Evolutionary conservation across 176 grass and related monocot species (phyloP).

Genomic region (Miscanthus lutarioriparius): DNA sequence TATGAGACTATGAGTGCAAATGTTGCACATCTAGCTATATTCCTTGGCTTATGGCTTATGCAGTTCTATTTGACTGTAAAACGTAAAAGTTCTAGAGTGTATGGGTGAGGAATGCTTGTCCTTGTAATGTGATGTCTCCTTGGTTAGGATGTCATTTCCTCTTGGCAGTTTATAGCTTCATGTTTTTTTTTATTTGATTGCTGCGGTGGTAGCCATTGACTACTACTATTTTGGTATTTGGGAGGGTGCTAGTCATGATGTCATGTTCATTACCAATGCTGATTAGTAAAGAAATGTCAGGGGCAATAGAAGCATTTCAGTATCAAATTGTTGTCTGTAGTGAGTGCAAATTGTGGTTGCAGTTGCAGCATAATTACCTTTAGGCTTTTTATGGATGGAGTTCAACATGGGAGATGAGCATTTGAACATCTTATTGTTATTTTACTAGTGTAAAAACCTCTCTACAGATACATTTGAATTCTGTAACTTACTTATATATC

Average conservation of each 20-base stretch:
- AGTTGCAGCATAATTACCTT: conserved; percentile 8
- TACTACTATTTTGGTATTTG: not conserved
- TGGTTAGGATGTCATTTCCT: not conserved
- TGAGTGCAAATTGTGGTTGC: not conserved
- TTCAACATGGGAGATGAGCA: not conserved
- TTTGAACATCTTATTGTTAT: conserved; percentile 1
- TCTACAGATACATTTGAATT: not conserved
- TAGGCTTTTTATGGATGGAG: not conserved
- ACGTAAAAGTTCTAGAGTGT: not conserved
- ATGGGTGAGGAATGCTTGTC: not conserved
- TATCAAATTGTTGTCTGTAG: conserved; percentile 1
- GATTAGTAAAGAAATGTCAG: not conserved
- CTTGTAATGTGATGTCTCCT: not conserved
- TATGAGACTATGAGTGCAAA: not conserved
- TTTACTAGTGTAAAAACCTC: conserved; percentile 10
- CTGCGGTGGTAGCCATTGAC: not conserved
- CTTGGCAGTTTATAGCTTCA: conserved; percentile 1
- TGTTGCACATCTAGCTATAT: not conserved
- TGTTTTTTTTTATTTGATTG: not conserved
- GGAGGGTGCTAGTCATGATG: not conserved
- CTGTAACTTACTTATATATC: conserved; percentile 22
- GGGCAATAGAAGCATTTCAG: not conserved
- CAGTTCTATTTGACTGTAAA: not conserved
- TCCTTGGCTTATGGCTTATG: not conserved
- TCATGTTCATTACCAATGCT: not conserved